A percentile compares a stretch with the other conserved stretches of the same genome.
Conservation (phyloP, 352 stramenopile genomes). For the Phytophthora ramorum region DNA sequence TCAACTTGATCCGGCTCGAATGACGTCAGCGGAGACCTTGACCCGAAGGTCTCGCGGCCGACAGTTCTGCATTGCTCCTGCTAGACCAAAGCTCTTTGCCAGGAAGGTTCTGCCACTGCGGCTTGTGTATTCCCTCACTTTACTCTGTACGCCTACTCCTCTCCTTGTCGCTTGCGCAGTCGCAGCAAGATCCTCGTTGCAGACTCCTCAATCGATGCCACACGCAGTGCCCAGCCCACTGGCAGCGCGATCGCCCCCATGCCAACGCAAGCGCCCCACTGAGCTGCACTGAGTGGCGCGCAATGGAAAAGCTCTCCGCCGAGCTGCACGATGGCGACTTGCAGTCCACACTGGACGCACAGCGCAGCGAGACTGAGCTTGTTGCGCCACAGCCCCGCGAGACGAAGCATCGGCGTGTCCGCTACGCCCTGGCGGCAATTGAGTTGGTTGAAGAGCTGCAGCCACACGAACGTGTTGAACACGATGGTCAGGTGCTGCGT, state of each 20-base stretch:
- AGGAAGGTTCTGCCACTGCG: too few relatives aligned
- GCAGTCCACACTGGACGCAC: conserved; percentile 83
- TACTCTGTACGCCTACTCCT: background rate
- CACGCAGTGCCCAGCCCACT: conserved; percentile 46
- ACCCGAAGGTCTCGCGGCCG: background rate
- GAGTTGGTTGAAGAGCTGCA: conserved; percentile 89
- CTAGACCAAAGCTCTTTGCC: background rate
- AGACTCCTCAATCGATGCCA: conserved; percentile 9
- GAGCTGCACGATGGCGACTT: conserved; percentile 95
- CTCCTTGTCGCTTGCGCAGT: conserved; percentile 2
- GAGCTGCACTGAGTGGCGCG: conserved; percentile 35
- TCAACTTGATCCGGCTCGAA: conserved; percentile 15
- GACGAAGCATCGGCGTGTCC: conserved; percentile 92
- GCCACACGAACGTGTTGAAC: conserved; percentile 97
- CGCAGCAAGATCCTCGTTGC: conserved; percentile 5
- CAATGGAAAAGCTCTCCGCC: conserved; percentile 73
- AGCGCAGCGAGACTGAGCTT: conserved; percentile 91
- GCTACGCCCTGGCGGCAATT: conserved; percentile 69
- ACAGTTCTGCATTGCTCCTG: background rate
- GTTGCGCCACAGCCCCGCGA: conserved; percentile 90
- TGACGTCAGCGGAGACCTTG: conserved; percentile 17
- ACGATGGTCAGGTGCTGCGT: conserved; percentile 93
- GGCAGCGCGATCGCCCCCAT: conserved; percentile 49
- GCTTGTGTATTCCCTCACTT: too few relatives aligned
- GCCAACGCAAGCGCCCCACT: conserved; percentile 57